Conservation (phyloP, 2,329 filamentous ascomycete genomes). For the Zymoseptoria tritici region DNA sequence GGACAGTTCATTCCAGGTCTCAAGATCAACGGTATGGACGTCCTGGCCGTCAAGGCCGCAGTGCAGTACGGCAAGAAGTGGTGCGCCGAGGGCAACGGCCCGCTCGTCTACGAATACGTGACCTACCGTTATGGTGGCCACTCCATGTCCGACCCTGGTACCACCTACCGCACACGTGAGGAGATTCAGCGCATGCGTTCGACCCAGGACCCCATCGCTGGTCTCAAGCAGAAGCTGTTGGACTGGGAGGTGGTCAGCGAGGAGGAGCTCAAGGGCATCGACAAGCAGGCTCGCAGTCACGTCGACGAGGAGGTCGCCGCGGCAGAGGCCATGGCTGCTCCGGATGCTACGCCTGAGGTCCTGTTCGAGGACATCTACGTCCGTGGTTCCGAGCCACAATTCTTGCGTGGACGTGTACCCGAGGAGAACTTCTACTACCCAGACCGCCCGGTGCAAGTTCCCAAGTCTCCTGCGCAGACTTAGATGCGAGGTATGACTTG, state of each 20-base stretch:
- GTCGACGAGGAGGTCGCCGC: conserved; percentile 85
- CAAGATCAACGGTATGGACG: conserved; percentile 99
- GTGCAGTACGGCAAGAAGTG: conserved; percentile 90
- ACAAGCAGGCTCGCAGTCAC: conserved; percentile 81
- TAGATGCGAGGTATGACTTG: conserved; percentile 8
- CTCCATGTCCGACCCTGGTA: conserved; percentile 99
- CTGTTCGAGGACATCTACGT: conserved; percentile 97
- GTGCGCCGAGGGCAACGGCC: conserved; percentile 74
- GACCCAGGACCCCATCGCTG: conserved; percentile 96
- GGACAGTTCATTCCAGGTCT: conserved; percentile 98
- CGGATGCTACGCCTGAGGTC: conserved; percentile 71
- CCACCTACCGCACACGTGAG: conserved; percentile 95
- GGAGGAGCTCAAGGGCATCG: conserved; percentile 91
- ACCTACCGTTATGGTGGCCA: conserved; percentile 99
- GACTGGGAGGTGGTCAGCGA: conserved; percentile 89
- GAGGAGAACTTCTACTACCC: conserved; percentile 86
- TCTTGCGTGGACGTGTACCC: conserved; percentile 75
- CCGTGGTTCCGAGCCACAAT: conserved; percentile 75
- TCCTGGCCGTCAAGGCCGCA: conserved; percentile 93
- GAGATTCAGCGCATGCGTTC: conserved; percentile 99
- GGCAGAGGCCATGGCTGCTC: conserved; percentile 79
- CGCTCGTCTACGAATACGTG: conserved; percentile 95
- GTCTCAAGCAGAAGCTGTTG: conserved; percentile 94
- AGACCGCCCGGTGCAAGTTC: conserved; percentile 21
- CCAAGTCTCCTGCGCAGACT: conserved; percentile 25